A percentile compares a stretch with the other conserved stretches of the same genome.
Evolutionary conservation across 2,329 filamentous ascomycete species (phyloP).

Genomic region (Alternaria sp.): DNA sequence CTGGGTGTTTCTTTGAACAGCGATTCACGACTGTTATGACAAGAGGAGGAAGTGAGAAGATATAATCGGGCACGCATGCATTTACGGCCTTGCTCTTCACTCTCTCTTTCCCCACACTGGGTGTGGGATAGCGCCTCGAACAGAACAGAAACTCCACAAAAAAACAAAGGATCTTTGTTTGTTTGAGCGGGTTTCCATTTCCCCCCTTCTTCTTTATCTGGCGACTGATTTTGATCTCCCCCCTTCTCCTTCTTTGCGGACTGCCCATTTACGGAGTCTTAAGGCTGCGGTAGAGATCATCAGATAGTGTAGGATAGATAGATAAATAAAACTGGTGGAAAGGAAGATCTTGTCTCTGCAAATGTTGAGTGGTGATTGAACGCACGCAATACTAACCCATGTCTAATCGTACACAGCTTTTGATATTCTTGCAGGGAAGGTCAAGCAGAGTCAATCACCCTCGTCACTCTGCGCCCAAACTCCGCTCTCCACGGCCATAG

Average conservation of each 20-base stretch:
- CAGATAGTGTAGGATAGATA: constrained; percentile 40
- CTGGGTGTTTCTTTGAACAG: constrained; percentile 20
- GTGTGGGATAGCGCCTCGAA: constrained; percentile 27
- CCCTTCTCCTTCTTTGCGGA: constrained; percentile 29
- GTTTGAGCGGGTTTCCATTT: constrained; percentile 25
- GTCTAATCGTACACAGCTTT: not conserved
- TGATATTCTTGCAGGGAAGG: not conserved
- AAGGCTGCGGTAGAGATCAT: constrained; percentile 42
- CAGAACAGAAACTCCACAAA: constrained; percentile 43
- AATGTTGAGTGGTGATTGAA: not conserved
- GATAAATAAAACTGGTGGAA: constrained; percentile 14
- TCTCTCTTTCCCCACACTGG: constrained; percentile 20
- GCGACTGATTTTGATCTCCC: constrained; percentile 43
- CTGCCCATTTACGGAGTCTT: constrained; percentile 18
- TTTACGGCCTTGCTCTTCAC: constrained; percentile 19
- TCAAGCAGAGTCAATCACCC: not conserved
- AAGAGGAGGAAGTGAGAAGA: constrained; percentile 22
- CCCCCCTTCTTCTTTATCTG: constrained; percentile 2
- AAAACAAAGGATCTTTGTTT: constrained; percentile 43
- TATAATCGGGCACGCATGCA: constrained; percentile 12
- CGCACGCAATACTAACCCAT: not conserved
- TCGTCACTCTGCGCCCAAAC: not conserved
- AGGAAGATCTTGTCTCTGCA: not conserved
- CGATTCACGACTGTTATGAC: constrained; percentile 17
- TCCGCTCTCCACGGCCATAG: not conserved